Conservation (phyloP, 495 filamentous ascomycete species). For the Recurvomyces mirabilis region DNA sequence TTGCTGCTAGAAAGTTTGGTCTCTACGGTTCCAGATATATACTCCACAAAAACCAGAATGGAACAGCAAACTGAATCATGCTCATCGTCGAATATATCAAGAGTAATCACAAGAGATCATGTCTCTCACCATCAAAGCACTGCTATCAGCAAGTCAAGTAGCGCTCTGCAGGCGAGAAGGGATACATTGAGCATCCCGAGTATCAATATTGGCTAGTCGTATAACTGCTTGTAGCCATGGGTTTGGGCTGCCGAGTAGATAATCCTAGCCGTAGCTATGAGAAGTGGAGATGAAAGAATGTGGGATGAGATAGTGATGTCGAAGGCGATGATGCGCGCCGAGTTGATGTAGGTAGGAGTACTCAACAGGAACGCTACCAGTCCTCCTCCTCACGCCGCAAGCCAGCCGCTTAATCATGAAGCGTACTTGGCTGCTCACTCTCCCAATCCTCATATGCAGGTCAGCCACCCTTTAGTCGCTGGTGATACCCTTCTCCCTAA, state of each 20-base stretch:
- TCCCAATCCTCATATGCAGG: too few relatives aligned
- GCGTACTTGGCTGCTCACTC: too few relatives aligned
- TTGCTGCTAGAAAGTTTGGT: too few relatives aligned
- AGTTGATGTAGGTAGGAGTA: too few relatives aligned
- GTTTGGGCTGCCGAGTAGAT: slow-evolving; percentile 58
- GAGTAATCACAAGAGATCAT: slow-evolving; percentile 22
- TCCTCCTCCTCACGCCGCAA: not conserved
- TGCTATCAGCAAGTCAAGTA: slow-evolving; percentile 40
- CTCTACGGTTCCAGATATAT: too few relatives aligned
- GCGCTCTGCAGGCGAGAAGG: slow-evolving; percentile 61
- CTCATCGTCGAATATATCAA: too few relatives aligned
- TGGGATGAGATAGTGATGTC: not conserved
- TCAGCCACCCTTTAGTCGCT: too few relatives aligned
- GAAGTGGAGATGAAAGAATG: not conserved
- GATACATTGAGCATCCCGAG: slow-evolving; percentile 23
- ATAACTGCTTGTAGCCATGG: slow-evolving; percentile 62
- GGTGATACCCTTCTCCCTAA: too few relatives aligned
- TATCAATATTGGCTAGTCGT: slow-evolving; percentile 60
- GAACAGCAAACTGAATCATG: too few relatives aligned
- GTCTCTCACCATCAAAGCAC: slow-evolving; percentile 70
- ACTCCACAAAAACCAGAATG: too few relatives aligned
- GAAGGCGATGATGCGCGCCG: not conserved
- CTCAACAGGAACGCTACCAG: not conserved
- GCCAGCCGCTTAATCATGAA: too few relatives aligned
- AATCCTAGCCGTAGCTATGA: slow-evolving; percentile 45